Evolutionary conservation across 495 filamentous ascomycete genomes (phyloP), one percentile per base, ranked within the genome.

Genomic region (Xylaria curta): DNA sequence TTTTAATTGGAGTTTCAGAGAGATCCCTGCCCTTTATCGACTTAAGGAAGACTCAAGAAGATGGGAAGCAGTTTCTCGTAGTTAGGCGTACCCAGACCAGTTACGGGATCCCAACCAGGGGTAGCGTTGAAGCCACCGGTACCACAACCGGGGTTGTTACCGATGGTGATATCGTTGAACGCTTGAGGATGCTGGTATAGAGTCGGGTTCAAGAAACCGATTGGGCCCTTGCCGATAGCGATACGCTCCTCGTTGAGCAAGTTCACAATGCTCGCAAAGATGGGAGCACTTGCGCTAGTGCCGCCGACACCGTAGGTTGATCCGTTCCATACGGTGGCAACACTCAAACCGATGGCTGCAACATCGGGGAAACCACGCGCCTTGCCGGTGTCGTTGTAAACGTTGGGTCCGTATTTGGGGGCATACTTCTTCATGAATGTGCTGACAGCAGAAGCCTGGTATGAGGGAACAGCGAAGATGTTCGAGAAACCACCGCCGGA

Each of bases 401-500:
- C 76, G 80, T 94, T 92, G 6, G 75, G 75, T 13, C 74, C 78
- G 63, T 80, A 88, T 63, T 76, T 76, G 69, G 51, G 85, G 31
- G 79, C 89, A 3, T 89, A 78, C 2, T 76, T 78, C 17, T 75
- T 46, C 3, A 95, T 82, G 79, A 91, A 95, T 0, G 68, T 70
- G 6, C 76, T 66, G 1, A 95, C 89, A 0, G 88, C 89, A 0
- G 69, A 70, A 17, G 87, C 74, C 75, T 94, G 92, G 79, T 88
- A 94, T 10, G 73, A 70, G 0, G 92, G 91, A 8, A 87, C 87
- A 0, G 81, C 61, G 82, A 89, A 93, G 65, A 87, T 84, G 76
- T 91, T 88, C 66, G 86, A 89, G 84, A 95, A 94, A 17, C 92
- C 92, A 21, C 88, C 87, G 56, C 88, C 91, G 3, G 88, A 89